phyloP scores from a whole-genome alignment of 140 eudicot species.

The Ambrosia hybrid region DNA sequence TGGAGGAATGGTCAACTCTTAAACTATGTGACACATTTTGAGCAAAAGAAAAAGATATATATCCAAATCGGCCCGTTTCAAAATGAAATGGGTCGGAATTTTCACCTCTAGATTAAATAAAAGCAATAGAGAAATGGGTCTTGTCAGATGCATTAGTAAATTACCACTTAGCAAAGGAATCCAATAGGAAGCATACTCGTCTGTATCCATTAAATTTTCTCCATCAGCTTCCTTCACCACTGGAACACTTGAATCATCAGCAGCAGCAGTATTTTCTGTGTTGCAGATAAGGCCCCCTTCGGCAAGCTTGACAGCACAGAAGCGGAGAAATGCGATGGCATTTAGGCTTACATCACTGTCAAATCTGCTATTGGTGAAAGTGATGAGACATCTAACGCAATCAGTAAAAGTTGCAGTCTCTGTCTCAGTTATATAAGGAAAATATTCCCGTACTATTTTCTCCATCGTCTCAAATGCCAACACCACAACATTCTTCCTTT shows the following conservation, averaged over 20 bases:
- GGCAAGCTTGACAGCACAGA: slow-evolving; percentile 95
- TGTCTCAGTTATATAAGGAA: slow-evolving; percentile 92
- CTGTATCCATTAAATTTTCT: slow-evolving; percentile 46
- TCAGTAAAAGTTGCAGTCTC: slow-evolving; percentile 84
- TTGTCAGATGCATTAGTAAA: neutral
- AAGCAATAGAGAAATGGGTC: neutral
- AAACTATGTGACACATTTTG: too few species aligned
- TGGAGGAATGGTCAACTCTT: too few species aligned
- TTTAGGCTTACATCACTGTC: slow-evolving; percentile 96
- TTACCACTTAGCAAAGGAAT: slow-evolving; percentile 90
- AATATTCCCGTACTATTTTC: slow-evolving; percentile 93
- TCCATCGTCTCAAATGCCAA: slow-evolving; percentile 98
- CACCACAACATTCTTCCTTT: slow-evolving; percentile 90
- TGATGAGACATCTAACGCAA: slow-evolving; percentile 92
- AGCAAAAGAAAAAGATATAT: too few species aligned
- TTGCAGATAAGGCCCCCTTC: slow-evolving; percentile 87
- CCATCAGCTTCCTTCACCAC: slow-evolving; percentile 43
- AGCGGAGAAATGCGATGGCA: slow-evolving; percentile 98
- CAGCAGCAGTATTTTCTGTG: slow-evolving; percentile 45
- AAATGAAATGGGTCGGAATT: neutral
- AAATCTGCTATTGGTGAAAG: slow-evolving; percentile 90
- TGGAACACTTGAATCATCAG: slow-evolving; percentile 42
- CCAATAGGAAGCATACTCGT: slow-evolving; percentile 74
- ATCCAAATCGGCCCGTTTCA: neutral
- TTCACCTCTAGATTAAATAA: neutral